These are phyloP conservation scores for Chiua virens DNA, from an alignment of 768 basidiomycete genomes.

Conservation along the genomic window DNA sequence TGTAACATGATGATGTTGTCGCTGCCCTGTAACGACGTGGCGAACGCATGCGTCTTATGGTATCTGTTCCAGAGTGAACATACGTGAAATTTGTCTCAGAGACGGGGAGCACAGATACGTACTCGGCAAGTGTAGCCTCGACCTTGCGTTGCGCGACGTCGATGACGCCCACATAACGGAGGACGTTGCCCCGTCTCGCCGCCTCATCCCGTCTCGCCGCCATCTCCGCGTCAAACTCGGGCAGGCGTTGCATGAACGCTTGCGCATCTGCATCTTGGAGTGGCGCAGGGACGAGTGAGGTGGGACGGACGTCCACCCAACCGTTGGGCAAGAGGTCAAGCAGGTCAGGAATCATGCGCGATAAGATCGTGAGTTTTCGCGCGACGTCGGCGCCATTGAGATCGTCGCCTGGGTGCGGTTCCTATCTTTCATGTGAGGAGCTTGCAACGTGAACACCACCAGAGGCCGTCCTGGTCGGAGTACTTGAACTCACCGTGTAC, in stretches of 20 bases:
- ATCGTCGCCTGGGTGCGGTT: conserved; percentile 97
- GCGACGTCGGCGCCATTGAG: conserved; percentile 97
- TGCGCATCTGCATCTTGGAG: conserved; percentile 75
- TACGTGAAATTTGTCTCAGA: not conserved
- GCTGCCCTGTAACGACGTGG: conserved; percentile 91
- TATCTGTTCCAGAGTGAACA: conserved; percentile 54
- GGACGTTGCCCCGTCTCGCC: conserved; percentile 73
- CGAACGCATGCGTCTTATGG: conserved; percentile 86
- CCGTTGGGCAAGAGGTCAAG: conserved; percentile 66
- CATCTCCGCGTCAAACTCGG: conserved; percentile 81
- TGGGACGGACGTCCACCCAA: conserved; percentile 76
- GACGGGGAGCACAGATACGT: conserved; percentile 23
- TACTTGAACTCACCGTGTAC: conserved; percentile 67
- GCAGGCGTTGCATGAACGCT: conserved; percentile 78
- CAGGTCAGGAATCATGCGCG: conserved; percentile 63
- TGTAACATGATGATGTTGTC: conserved; percentile 99
- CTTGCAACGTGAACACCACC: not conserved
- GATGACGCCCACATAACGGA: conserved; percentile 93
- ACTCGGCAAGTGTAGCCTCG: conserved; percentile 90
- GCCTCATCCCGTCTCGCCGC: conserved; percentile 77
- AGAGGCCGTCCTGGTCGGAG: not conserved
- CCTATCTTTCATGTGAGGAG: conserved; percentile 50
- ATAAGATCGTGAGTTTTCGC: conserved; percentile 93
- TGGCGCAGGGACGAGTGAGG: conserved; percentile 80
- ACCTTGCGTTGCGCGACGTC: conserved; percentile 68